Evolutionary conservation across 352 stramenopile genomes (phyloP).

Genomic region (Phytopythium ostracodes): DNA sequence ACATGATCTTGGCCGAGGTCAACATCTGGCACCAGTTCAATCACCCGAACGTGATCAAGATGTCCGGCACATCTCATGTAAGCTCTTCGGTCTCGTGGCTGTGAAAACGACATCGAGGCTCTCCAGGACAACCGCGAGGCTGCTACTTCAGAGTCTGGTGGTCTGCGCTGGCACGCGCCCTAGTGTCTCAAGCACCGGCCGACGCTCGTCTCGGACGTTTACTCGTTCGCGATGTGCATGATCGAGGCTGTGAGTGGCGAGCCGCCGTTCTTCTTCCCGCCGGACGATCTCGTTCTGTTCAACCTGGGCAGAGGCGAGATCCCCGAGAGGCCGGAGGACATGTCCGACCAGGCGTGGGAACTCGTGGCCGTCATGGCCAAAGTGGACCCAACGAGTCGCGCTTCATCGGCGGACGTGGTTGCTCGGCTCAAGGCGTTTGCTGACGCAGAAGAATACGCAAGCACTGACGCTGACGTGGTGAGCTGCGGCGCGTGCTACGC

Average conservation of each 20-base stretch:
- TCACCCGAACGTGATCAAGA: no score
- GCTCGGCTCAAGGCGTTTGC: conserved; percentile 5
- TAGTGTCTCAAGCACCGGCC: conserved; percentile 18
- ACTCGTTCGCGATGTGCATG: conserved; percentile 15
- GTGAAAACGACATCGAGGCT: background rate
- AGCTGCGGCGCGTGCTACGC: conserved; percentile 1
- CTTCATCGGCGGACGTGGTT: background rate
- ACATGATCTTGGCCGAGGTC: conserved; percentile 15
- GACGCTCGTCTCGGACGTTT: conserved; percentile 19
- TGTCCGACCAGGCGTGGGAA: conserved; percentile 14
- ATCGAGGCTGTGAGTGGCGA: conserved; percentile 15
- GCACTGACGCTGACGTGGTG: background rate
- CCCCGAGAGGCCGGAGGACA: conserved; percentile 2
- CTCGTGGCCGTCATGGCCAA: conserved; percentile 15
- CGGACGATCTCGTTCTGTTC: conserved; percentile 9
- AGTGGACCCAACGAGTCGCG: background rate
- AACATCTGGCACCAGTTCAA: conserved; percentile 15
- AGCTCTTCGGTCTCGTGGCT: conserved; percentile 12
- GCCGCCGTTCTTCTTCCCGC: conserved; percentile 16
- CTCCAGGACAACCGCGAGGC: background rate
- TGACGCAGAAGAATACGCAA: background rate
- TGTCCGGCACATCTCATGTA: conserved; percentile 19
- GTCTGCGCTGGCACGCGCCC: conserved; percentile 20
- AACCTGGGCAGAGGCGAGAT: conserved; percentile 7
- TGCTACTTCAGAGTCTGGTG: background rate